Percentiles rank a stretch among this genome's conserved stretches.
Conservation (phyloP, 192 early-diverging fungal genomes). For the Phycomyces blakesleeanus region DNA sequence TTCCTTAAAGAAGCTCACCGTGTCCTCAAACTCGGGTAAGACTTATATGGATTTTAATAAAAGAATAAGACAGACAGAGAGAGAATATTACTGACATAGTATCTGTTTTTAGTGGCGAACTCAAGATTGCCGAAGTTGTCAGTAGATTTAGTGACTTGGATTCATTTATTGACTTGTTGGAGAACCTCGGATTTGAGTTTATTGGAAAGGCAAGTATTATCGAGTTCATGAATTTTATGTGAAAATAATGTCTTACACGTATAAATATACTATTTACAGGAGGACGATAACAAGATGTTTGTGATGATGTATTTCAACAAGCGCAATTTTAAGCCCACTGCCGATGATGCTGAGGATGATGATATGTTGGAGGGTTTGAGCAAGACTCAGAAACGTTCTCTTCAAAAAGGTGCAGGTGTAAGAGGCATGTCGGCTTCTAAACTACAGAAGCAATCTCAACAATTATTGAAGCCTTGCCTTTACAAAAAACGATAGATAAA, state of each 20-base stretch:
- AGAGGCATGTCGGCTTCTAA: constrained; percentile 3
- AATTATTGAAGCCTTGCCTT: constrained; percentile 55
- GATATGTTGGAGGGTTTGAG: constrained; percentile 35
- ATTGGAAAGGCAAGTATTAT: constrained; percentile 49
- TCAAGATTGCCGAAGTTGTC: constrained; percentile 93
- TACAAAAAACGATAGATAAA: constrained; percentile 42
- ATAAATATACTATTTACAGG: constrained; percentile 47
- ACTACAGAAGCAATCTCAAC: constrained; percentile 38
- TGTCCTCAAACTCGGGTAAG: constrained; percentile 73
- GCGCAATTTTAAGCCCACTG: constrained; percentile 13
- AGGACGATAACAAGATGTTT: constrained; percentile 93
- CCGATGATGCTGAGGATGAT: constrained; percentile 19
- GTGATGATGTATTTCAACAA: constrained; percentile 83
- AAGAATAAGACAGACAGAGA: no score
- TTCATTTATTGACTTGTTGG: constrained; percentile 70
- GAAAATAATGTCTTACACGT: no score
- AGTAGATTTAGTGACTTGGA: constrained; percentile 82
- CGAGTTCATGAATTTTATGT: background rate
- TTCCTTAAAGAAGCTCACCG: constrained; percentile 88
- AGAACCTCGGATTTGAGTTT: constrained; percentile 74
- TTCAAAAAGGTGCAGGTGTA: constrained; percentile 30
- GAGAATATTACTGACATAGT: background rate
- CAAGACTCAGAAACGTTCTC: constrained; percentile 44
- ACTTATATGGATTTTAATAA: no score
- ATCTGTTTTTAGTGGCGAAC: constrained; percentile 59